These are phyloP conservation scores for Metarhizium brunneum DNA, from an alignment of 2,329 filamentous ascomycete species.

Conservation along the genomic window DNA sequence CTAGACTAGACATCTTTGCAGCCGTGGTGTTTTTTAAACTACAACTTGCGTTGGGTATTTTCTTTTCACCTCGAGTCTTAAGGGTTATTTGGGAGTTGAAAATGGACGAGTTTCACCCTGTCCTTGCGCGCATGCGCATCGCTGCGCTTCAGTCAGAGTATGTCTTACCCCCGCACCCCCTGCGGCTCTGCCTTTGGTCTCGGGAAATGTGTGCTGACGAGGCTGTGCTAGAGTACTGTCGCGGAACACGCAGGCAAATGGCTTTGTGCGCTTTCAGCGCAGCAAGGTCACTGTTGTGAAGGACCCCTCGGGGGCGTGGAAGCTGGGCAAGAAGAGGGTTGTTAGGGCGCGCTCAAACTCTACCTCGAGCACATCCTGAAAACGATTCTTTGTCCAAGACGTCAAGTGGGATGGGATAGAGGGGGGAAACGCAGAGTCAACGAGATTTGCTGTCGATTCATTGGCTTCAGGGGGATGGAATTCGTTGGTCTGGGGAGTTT, in stretches of 20 bases:
- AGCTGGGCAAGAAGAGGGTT: constrained; percentile 14
- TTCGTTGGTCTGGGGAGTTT: no score
- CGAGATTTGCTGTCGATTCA: no score
- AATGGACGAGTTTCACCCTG: constrained; percentile 18
- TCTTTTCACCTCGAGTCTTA: no score
- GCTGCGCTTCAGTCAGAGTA: constrained; percentile 38
- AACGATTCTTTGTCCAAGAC: no score
- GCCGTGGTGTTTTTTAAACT: no score
- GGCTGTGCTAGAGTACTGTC: constrained; percentile 2
- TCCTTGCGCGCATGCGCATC: constrained; percentile 37
- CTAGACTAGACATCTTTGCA: no score
- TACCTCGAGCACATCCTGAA: not conserved
- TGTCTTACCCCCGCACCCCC: constrained; percentile 13
- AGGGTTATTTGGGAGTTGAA: no score
- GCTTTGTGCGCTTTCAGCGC: constrained; percentile 13
- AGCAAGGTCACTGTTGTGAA: constrained; percentile 15
- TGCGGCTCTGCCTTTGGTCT: no score
- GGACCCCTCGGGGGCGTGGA: constrained; percentile 10
- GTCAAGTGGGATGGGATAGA: no score
- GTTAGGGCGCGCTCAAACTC: constrained; percentile 13
- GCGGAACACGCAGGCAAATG: constrained; percentile 3
- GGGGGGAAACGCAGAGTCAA: no score
- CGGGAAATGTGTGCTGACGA: not conserved
- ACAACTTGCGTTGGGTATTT: no score
- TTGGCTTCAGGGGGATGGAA: no score